These are phyloP conservation scores for Daldinia loculata DNA, from an alignment of 495 filamentous ascomycete genomes.

Conservation along the genomic window DNA sequence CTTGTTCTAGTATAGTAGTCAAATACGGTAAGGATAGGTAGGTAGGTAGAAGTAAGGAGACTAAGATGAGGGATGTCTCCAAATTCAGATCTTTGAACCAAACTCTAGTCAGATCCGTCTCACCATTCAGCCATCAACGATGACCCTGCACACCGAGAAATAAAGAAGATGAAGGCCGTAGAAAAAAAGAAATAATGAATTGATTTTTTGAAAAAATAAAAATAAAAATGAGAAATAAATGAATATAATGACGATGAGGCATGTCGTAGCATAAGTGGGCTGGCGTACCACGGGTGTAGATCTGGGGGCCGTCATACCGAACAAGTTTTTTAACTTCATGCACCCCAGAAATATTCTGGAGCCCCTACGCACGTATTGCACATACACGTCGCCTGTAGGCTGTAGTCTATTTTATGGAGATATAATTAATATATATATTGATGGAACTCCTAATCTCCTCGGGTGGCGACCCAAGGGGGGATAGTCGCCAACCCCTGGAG, in stretches of 20 bases:
- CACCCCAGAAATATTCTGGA: constrained; percentile 34
- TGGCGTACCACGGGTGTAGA: constrained; percentile 28
- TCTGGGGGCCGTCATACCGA: constrained; percentile 34
- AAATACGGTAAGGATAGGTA: constrained; percentile 12
- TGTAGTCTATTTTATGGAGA: constrained; percentile 43
- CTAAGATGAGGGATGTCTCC: constrained; percentile 22
- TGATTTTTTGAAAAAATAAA: not conserved
- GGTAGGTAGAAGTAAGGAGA: constrained; percentile 1
- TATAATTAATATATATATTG: constrained; percentile 29
- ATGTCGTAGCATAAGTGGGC: constrained; percentile 28
- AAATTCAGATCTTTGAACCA: constrained; percentile 3
- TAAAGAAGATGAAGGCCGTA: not conserved
- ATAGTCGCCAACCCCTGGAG: not conserved
- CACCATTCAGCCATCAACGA: not conserved
- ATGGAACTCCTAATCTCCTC: constrained; percentile 8
- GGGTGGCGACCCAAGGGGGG: not conserved
- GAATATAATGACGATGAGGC: constrained; percentile 7
- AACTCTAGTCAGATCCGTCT: constrained; percentile 22
- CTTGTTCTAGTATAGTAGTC: constrained; percentile 14
- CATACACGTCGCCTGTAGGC: constrained; percentile 28
- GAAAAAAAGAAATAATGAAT: not conserved
- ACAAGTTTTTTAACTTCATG: constrained; percentile 26
- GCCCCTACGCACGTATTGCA: constrained; percentile 15
- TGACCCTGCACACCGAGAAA: not conserved
- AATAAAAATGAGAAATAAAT: not conserved